Base-by-base conservation (phyloP, 345 rosid species). In the Camelina hispida region DNA sequence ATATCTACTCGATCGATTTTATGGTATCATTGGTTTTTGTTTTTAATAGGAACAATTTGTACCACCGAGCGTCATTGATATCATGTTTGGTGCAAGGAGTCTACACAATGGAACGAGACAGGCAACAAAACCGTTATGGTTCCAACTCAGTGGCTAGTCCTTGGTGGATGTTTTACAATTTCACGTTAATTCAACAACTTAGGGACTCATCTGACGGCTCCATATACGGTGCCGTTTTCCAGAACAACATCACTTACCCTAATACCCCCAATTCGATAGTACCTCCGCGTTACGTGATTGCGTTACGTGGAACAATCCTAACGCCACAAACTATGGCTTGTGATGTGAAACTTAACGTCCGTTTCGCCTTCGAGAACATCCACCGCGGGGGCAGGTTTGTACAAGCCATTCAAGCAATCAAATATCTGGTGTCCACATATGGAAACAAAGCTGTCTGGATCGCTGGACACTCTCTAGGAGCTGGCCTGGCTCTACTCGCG, bases 401-500 rank as follows among this genome's bases (percentile, higher is more conserved):
- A 66, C 76, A 78, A 11, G 84, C 81, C 25, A 78, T 85, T 47
- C 76, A 82, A 73, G 85, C 76, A 32, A 63, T 78, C n/a, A 56
- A 79, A 53, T 44, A 61, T 15, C 16, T 62, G 40, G 79, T 84
- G 59, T 38, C 69, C 9, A 2, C 56, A 4, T 63, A 40, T 9
- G 80, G 84, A 15, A 7, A 17, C 16, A 60, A 73, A 6, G 70
- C 72, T 62, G 62, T 85, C 5, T 87, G 86, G 91, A 57, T 87
- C 43, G 75, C 84, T 0, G 89, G 91, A 30, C 91, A 87, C 63
- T 87, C 89, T 69, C 85, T 85, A 6, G 91, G 91, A 18, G 81
- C 89, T 57, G 88, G 84, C 35, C 65, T 81, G 57, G 83, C 91
- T 17, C 44, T 85, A 65, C 84, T 81, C 34, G 83, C 77, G 1